Evolutionary conservation across 208 protist species (phyloP).

Genomic region (Porcisia deanei): DNA sequence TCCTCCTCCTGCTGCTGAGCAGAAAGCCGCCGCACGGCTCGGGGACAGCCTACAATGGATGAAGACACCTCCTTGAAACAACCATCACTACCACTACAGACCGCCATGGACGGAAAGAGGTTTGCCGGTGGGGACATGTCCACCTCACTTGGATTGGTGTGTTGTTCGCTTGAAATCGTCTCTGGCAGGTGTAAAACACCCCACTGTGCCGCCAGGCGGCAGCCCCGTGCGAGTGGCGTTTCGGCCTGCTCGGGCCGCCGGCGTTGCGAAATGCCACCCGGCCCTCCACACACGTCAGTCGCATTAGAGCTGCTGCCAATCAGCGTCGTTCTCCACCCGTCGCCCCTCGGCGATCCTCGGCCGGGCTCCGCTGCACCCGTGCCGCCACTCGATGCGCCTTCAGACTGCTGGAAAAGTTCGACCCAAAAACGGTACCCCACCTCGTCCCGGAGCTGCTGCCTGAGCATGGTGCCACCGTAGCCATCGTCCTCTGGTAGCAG

Average conservation of each 20-base stretch:
- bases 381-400: slow-evolving; percentile 1
- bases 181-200: slow-evolving; percentile 16
- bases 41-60: neutral
- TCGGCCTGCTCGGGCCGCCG: slow-evolving; percentile 15
- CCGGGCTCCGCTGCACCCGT: neutral
- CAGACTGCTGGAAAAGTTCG: slow-evolving; percentile 41
- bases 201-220: slow-evolving; percentile 28
- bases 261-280: neutral
- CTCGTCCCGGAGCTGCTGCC: slow-evolving; percentile 39
- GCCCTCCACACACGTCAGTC: slow-evolving; percentile 1
- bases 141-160: neutral
- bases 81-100: neutral
- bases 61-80: neutral
- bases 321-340: neutral
- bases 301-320: slow-evolving; percentile 2
- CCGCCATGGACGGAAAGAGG: neutral
- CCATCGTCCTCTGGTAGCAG: slow-evolving; percentile 72
- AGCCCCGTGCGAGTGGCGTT: slow-evolving; percentile 25
- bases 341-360: neutral
- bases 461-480: slow-evolving; percentile 55
- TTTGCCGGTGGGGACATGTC: neutral
- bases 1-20: slow-evolving; percentile 21
- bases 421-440: slow-evolving; percentile 56
- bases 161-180: neutral
- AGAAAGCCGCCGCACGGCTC: neutral